These are phyloP conservation scores for Vanrija sp. DNA, from an alignment of 1,284 basidiomycete species.

Conservation along the genomic window DNA sequence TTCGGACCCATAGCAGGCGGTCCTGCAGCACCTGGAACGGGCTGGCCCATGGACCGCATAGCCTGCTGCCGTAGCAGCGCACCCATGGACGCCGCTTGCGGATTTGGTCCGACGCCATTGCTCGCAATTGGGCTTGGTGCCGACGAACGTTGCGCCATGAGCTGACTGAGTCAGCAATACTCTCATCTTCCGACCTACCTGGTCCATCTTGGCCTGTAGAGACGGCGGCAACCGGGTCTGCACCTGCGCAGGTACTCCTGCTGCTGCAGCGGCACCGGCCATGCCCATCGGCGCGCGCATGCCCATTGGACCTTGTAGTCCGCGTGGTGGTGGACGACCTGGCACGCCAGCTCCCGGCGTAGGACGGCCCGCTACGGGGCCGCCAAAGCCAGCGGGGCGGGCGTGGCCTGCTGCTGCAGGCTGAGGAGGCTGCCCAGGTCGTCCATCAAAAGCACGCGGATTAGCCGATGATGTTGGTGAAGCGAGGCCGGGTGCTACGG, in stretches of 20 bases:
- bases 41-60: constrained; percentile 9
- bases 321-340: neutral
- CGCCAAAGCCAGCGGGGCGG: neutral
- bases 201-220: constrained; percentile 89
- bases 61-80: constrained; percentile 43
- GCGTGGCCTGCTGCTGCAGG: neutral
- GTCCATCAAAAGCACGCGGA: too few relatives aligned
- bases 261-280: constrained; percentile 29
- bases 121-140: constrained; percentile 7
- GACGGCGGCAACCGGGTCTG: constrained; percentile 64
- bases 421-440: too few relatives aligned
- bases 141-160: constrained; percentile 13
- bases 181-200: constrained; percentile 23
- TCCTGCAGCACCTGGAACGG: constrained; percentile 3
- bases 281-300: constrained; percentile 37
- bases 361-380: neutral
- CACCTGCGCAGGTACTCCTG: constrained; percentile 33
- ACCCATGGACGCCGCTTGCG: constrained; percentile 40
- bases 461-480: too few relatives aligned
- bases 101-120: constrained; percentile 21
- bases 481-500: too few relatives aligned
- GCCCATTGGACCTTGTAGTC: neutral
- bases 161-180: constrained; percentile 1
- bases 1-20: constrained; percentile 28
- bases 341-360: neutral